A percentile compares a stretch with the other conserved stretches of the same genome.
phyloP scores from a whole-genome alignment of 371 early-diverging fungal species.

The Mucor circinelloides region DNA sequence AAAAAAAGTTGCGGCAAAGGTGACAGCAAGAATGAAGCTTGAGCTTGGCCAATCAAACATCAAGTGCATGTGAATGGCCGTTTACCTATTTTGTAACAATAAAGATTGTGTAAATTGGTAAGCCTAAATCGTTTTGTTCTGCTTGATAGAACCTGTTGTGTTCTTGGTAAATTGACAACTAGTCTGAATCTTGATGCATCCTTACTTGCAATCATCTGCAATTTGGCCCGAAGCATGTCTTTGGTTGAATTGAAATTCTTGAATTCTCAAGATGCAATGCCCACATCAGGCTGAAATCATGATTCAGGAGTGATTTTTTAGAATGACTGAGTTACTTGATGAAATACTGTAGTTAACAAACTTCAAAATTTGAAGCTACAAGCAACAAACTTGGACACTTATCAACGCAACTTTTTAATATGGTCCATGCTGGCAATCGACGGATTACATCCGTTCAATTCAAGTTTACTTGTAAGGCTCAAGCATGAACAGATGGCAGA shows the following conservation, averaged over 20 bases:
- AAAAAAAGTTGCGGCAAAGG: slow-evolving; percentile 1
- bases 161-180: neutral
- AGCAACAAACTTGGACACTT: no score
- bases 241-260: neutral
- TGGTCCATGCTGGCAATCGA: no score
- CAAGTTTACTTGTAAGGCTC: no score
- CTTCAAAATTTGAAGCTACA: no score
- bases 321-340: no score
- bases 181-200: neutral
- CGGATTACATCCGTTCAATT: no score
- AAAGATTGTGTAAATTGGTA: slow-evolving; percentile 1
- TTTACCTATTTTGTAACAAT: neutral
- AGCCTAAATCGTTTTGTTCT: neutral
- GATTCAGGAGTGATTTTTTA: no score
- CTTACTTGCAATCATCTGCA: neutral
- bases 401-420: no score
- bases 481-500: no score
- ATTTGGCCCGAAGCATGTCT: neutral
- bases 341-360: no score
- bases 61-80: neutral
- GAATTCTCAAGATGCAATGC: neutral
- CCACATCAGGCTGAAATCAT: no score
- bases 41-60: neutral
- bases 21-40: neutral
- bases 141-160: neutral